Evolutionary conservation across 2,329 filamentous ascomycete genomes (phyloP).

Genomic region (Zelopaecilomyces penicillatus): DNA sequence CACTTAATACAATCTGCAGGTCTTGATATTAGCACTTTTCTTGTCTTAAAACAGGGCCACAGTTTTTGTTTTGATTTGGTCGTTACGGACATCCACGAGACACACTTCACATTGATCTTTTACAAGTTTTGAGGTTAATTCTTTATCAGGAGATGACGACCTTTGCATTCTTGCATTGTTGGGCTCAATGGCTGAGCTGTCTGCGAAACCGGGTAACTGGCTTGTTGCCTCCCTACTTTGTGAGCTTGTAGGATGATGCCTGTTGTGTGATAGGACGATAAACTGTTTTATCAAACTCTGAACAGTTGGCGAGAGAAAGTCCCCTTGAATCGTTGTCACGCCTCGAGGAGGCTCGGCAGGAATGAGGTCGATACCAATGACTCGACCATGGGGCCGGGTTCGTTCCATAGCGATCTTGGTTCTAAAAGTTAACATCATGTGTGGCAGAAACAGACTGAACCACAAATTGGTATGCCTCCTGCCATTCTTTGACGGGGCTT

Average conservation of each 20-base stretch:
- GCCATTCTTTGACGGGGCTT: not conserved
- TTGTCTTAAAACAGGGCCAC: no score
- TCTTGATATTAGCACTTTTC: no score
- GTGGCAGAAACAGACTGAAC: no score
- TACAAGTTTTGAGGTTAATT: not conserved
- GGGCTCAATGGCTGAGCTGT: no score
- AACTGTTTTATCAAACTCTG: constrained; percentile 70
- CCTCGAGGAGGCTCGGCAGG: constrained; percentile 84
- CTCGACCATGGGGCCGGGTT: constrained; percentile 66
- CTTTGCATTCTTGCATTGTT: no score
- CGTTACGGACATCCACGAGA: constrained; percentile 56
- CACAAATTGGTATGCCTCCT: no score
- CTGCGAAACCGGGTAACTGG: no score
- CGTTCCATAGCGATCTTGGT: constrained; percentile 68
- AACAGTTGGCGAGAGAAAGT: constrained; percentile 73
- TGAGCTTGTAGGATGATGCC: constrained; percentile 1
- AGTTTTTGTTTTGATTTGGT: no score
- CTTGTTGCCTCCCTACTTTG: no score
- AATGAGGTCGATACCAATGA: constrained; percentile 90
- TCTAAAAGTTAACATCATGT: no score
- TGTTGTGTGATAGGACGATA: constrained; percentile 49
- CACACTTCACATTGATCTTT: not conserved
- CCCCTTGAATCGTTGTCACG: constrained; percentile 90
- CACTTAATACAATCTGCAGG: constrained; percentile 73
- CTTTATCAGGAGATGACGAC: not conserved